phyloP scores from a whole-genome alignment of 73 alveolate genomes.

The Paramecium sexaurelia region DNA sequence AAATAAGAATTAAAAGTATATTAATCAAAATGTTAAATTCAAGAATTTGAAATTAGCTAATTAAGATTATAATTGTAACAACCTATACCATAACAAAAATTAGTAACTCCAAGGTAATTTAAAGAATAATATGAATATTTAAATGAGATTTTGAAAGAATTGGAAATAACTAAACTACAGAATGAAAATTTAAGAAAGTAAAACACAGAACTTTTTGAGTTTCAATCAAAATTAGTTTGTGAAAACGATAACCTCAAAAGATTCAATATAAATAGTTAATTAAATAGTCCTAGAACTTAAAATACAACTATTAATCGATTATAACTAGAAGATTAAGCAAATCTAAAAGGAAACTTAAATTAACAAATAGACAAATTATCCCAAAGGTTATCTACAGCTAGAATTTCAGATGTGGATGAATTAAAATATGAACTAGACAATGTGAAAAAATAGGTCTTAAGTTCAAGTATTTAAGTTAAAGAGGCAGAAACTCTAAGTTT shows the following conservation, averaged over 20 bases:
- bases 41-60: not conserved
- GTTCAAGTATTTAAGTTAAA: not conserved
- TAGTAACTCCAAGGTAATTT: not conserved
- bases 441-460: not conserved
- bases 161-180: not conserved
- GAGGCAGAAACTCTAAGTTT: not conserved
- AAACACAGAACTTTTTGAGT: not conserved
- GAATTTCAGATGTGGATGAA: not conserved
- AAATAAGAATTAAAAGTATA: not conserved
- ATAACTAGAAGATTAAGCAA: not conserved
- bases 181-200: constrained; percentile 20
- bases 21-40: constrained; percentile 10
- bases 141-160: not conserved
- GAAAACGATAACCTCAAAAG: not conserved
- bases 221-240: not conserved
- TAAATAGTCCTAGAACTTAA: not conserved
- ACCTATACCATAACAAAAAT: not conserved
- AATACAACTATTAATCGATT: not conserved
- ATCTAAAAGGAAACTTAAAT: not conserved
- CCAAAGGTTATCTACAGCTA: not conserved
- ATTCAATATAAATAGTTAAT: not conserved
- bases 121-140: constrained; percentile 13
- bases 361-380: not conserved
- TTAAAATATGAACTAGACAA: not conserved
- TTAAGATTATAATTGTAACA: not conserved